A percentile compares a stretch with the other conserved stretches of the same genome.
Evolutionary conservation across 1,139 yeast species (phyloP).

Genomic region (Saccharomyces hybrid): DNA sequence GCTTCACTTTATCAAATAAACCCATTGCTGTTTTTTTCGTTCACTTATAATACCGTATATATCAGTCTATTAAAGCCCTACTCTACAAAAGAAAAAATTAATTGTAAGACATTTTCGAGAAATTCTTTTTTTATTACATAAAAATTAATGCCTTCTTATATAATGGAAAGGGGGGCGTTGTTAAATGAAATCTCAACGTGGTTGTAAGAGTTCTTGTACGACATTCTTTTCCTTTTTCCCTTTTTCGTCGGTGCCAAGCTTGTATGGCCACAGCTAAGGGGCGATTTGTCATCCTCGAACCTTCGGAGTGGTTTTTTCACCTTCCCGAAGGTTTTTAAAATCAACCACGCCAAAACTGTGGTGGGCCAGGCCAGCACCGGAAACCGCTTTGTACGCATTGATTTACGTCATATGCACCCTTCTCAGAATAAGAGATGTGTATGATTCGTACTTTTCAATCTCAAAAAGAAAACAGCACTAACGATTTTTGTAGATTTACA

Average conservation of each 20-base stretch:
- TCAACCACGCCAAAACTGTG: neutral
- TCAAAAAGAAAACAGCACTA: neutral
- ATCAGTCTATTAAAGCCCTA: neutral
- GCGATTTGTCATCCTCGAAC: neutral
- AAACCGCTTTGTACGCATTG: neutral
- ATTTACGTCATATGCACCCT: neutral
- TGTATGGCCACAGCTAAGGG: neutral
- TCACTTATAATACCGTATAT: neutral
- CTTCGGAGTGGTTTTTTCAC: neutral
- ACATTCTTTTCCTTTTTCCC: neutral
- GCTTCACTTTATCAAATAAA: constrained; percentile 29
- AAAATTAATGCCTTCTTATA: neutral
- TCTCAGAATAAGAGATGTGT: neutral
- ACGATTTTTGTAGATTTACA: neutral
- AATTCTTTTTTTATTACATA: neutral
- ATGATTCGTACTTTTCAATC: neutral
- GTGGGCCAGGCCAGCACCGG: neutral
- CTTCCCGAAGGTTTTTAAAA: neutral
- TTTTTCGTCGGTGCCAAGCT: neutral
- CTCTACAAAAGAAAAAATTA: neutral
- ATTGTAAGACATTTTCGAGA: neutral
- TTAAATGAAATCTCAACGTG: neutral
- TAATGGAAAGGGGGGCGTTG: neutral
- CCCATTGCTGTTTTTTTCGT: constrained; percentile 25
- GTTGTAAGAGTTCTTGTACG: neutral